These are phyloP conservation scores for Colletotrichum liriopes DNA, from an alignment of 2,329 filamentous ascomycete genomes.

Conservation along the genomic window DNA sequence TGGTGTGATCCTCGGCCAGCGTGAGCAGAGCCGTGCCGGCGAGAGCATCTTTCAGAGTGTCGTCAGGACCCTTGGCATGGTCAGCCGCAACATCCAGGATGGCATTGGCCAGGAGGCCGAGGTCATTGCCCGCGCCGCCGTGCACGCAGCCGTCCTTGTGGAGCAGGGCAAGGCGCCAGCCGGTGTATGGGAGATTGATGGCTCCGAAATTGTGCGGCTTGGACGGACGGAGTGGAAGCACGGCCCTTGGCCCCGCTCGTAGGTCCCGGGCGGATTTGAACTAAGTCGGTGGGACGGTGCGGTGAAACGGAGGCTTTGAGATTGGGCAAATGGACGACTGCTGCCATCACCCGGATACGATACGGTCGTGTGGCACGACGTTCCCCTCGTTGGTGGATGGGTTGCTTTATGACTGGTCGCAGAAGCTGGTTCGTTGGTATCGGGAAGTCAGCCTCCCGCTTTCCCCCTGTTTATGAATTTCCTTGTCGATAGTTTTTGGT, in stretches of 20 bases:
- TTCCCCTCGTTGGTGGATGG: conserved; percentile 1
- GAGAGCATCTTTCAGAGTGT: conserved; percentile 72
- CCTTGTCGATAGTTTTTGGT: conserved; percentile 4
- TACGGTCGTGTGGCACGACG: neutral
- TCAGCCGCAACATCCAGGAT: conserved; percentile 73
- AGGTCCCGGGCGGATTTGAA: neutral
- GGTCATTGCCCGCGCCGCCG: conserved; percentile 79
- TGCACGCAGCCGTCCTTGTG: conserved; percentile 72
- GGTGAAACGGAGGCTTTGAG: conserved; percentile 1
- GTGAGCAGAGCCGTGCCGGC: conserved; percentile 72
- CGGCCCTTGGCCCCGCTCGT: conserved; percentile 45
- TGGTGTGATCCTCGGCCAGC: conserved; percentile 81
- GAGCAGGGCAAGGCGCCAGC: conserved; percentile 71
- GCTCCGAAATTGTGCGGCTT: conserved; percentile 75
- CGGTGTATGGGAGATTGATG: conserved; percentile 74
- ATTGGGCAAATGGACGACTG: neutral
- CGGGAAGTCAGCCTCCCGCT: neutral
- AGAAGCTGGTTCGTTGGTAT: neutral
- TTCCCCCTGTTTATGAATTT: neutral
- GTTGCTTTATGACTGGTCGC: neutral
- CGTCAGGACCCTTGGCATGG: conserved; percentile 68
- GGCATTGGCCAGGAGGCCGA: conserved; percentile 80
- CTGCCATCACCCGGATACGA: conserved; percentile 27
- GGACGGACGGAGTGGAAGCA: conserved; percentile 73
- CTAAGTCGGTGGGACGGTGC: conserved; percentile 8